These are phyloP conservation scores for Fusarium zealandicum DNA, from an alignment of 2,329 filamentous ascomycete genomes.

Conservation along the genomic window DNA sequence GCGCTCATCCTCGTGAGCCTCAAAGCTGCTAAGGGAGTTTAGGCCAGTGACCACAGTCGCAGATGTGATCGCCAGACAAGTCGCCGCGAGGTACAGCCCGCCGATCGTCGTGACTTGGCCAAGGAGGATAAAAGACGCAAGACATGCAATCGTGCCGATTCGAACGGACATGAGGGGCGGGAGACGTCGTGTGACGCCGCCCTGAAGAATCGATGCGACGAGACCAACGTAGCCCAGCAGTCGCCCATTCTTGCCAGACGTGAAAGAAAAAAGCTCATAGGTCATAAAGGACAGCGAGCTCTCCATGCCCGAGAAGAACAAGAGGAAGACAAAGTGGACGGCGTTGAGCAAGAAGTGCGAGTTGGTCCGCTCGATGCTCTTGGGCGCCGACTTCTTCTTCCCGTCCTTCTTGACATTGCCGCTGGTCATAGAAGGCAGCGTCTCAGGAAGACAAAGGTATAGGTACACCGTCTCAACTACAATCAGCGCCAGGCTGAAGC, in stretches of 20 bases:
- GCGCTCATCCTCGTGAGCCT: conserved; percentile 79
- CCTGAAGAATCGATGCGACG: conserved; percentile 90
- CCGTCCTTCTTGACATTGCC: conserved; percentile 34
- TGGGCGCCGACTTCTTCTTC: conserved; percentile 36
- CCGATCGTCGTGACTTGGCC: conserved; percentile 71
- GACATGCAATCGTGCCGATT: conserved; percentile 78
- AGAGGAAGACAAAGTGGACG: conserved; percentile 87
- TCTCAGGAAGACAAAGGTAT: conserved; percentile 86
- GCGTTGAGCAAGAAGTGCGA: conserved; percentile 82
- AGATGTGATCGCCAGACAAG: conserved; percentile 85
- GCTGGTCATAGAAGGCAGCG: conserved; percentile 67
- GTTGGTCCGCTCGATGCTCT: conserved; percentile 70
- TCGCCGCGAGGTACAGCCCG: conserved; percentile 81
- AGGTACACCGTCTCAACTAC: conserved; percentile 88
- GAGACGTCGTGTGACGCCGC: conserved; percentile 85
- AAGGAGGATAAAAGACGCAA: conserved; percentile 81
- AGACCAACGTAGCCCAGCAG: conserved; percentile 92
- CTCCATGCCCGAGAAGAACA: conserved; percentile 98
- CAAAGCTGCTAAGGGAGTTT: conserved; percentile 90
- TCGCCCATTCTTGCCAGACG: conserved; percentile 79
- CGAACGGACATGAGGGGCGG: conserved; percentile 82
- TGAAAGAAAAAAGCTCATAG: conserved; percentile 88
- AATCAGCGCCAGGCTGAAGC: conserved; percentile 84
- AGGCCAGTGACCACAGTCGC: conserved; percentile 94
- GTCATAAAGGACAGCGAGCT: conserved; percentile 98